Evolutionary conservation across 2,329 filamentous ascomycete genomes (phyloP).

Genomic region (Trichoderma atrobrunneum): DNA sequence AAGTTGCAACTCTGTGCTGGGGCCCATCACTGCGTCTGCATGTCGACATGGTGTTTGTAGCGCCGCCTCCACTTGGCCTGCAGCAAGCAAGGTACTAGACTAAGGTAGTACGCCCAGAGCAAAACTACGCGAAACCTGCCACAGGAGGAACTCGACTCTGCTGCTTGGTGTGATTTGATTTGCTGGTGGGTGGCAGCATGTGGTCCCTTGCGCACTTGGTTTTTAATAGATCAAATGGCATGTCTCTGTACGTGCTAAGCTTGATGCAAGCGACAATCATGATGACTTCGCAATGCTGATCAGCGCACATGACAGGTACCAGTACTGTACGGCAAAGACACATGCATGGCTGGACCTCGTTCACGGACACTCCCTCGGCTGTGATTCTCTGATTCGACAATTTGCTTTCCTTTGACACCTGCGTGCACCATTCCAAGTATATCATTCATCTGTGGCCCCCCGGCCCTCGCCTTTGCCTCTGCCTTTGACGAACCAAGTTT

Average conservation of each 20-base stretch:
- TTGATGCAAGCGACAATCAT: slow-evolving; percentile 1
- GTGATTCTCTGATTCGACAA: slow-evolving; percentile 14
- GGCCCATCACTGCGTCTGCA: not conserved
- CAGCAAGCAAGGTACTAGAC: slow-evolving; percentile 14
- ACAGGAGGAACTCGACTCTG: not conserved
- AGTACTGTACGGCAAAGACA: slow-evolving; percentile 2
- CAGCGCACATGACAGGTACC: slow-evolving; percentile 10
- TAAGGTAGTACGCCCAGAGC: not conserved
- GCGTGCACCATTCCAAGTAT: not conserved
- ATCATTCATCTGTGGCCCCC: not conserved
- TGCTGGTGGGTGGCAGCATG: slow-evolving; percentile 1
- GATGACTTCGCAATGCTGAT: not conserved
- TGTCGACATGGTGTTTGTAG: not conserved
- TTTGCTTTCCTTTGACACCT: not conserved
- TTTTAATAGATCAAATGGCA: not conserved
- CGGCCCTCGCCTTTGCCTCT: not conserved
- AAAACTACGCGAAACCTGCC: not conserved
- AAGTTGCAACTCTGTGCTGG: not conserved
- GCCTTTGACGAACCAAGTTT: not conserved
- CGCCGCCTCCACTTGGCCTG: slow-evolving; percentile 13
- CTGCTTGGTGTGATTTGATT: not conserved
- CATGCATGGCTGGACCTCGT: not conserved
- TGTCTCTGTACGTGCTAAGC: not conserved
- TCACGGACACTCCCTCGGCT: slow-evolving; percentile 12
- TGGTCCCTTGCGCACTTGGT: not conserved